Conservation (phyloP, 306 rosid genomes). For the Cicer arietinum region DNA sequence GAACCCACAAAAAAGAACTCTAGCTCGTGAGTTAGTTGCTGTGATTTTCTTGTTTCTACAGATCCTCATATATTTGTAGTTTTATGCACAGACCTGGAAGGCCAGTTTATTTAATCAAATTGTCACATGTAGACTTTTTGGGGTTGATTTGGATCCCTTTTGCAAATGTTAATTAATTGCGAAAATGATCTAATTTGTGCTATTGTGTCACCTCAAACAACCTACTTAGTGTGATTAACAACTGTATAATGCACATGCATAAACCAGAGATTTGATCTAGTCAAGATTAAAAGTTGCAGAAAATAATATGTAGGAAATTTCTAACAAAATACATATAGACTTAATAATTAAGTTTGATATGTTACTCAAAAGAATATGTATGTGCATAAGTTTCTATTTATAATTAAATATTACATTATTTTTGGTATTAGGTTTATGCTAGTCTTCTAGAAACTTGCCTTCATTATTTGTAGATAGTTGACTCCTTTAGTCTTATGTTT, state of each 20-base stretch:
- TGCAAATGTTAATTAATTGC: background rate
- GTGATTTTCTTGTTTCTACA: slow-evolving; percentile 23
- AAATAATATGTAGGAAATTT: background rate
- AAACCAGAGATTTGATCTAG: background rate
- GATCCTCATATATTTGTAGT: background rate
- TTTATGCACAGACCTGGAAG: slow-evolving; percentile 34
- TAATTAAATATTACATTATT: background rate
- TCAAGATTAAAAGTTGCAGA: slow-evolving; percentile 11
- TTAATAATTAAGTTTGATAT: background rate
- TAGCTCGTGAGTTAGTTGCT: slow-evolving; percentile 5
- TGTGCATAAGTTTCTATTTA: slow-evolving; percentile 11
- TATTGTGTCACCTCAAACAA: slow-evolving; percentile 11
- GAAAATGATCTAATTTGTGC: slow-evolving; percentile 3
- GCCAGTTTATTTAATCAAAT: background rate
- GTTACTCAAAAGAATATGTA: slow-evolving; percentile 30
- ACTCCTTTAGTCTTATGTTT: slow-evolving; percentile 18
- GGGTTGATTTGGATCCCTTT: slow-evolving; percentile 7
- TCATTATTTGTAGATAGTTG: slow-evolving; percentile 32
- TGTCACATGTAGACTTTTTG: slow-evolving; percentile 3
- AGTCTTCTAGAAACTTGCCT: slow-evolving; percentile 31
- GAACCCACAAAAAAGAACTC: slow-evolving; percentile 4
- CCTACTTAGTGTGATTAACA: background rate
- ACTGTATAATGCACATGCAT: slow-evolving; percentile 1
- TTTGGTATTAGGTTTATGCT: slow-evolving; percentile 23
- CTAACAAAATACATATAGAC: background rate